Percentiles rank a stretch among this genome's conserved stretches.
phyloP scores from a whole-genome alignment of 108 stramenopile species.

The Discostella pseudostelligera region DNA sequence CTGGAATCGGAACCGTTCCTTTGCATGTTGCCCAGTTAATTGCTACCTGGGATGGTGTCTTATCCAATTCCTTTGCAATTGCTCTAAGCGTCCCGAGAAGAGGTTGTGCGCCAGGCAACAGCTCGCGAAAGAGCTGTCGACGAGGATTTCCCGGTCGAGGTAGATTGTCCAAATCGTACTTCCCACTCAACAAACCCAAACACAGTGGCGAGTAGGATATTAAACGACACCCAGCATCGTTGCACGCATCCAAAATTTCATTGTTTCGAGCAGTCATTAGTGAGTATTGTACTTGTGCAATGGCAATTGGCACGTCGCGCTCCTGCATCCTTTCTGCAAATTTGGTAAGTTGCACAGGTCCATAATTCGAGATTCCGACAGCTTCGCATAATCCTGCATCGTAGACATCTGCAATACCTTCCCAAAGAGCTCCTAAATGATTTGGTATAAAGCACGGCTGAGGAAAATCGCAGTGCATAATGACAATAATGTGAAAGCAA shows the following conservation, averaged over 20 bases:
- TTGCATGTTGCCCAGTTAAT: slow-evolving; percentile 91
- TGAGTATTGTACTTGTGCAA: slow-evolving; percentile 84
- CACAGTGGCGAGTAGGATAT: slow-evolving; percentile 84
- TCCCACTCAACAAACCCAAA: slow-evolving; percentile 77
- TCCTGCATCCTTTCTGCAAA: slow-evolving; percentile 49
- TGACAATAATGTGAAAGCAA: not conserved
- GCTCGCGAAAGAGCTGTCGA: slow-evolving; percentile 75
- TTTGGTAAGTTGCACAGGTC: slow-evolving; percentile 69
- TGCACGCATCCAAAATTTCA: slow-evolving; percentile 75
- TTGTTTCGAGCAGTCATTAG: slow-evolving; percentile 70
- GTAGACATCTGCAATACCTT: slow-evolving; percentile 79
- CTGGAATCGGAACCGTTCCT: slow-evolving; percentile 85
- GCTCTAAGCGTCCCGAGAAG: slow-evolving; percentile 68
- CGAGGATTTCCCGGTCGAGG: slow-evolving; percentile 66
- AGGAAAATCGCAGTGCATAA: not conserved
- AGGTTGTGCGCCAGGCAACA: slow-evolving; percentile 66
- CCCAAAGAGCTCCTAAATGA: slow-evolving; percentile 64
- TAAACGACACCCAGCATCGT: slow-evolving; percentile 66
- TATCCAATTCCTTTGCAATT: slow-evolving; percentile 65
- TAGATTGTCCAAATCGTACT: slow-evolving; percentile 76
- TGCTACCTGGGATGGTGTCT: slow-evolving; percentile 82
- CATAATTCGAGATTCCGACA: slow-evolving; percentile 81
- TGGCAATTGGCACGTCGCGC: slow-evolving; percentile 74
- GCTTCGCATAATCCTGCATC: slow-evolving; percentile 76
- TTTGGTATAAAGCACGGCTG: not conserved